phyloP scores from a whole-genome alignment of 352 stramenopile genomes.

The Plasmopara muralis region DNA sequence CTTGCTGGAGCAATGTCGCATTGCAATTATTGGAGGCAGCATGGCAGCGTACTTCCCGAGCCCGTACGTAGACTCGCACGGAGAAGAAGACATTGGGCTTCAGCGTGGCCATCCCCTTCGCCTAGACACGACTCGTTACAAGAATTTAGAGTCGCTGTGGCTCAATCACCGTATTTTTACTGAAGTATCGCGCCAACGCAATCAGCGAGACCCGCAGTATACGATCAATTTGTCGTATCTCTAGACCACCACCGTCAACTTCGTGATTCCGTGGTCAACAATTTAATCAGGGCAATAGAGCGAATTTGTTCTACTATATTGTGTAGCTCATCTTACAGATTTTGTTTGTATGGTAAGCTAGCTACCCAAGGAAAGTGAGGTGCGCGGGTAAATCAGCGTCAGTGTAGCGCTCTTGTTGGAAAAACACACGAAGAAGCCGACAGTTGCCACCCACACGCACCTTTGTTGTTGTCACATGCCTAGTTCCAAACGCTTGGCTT shows the following conservation, averaged over 20 bases:
- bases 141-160: constrained; percentile 77
- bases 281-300: background rate
- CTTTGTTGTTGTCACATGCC: constrained; percentile 66
- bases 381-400: constrained; percentile 59
- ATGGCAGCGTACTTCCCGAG: constrained; percentile 84
- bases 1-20: constrained; percentile 78
- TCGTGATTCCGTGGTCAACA: background rate
- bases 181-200: constrained; percentile 81
- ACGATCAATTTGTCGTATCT: constrained; percentile 84
- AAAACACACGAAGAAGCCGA: constrained; percentile 67
- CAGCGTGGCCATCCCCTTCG: constrained; percentile 74
- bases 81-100: constrained; percentile 79
- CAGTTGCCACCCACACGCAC: constrained; percentile 59
- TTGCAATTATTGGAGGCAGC: constrained; percentile 74
- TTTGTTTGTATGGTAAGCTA: background rate
- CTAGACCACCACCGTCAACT: constrained; percentile 23
- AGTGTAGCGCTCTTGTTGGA: constrained; percentile 72
- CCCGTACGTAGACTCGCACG: constrained; percentile 80
- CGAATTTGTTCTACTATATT: background rate
- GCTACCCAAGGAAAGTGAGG: constrained; percentile 55
- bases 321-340: background rate
- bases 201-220: constrained; percentile 82
- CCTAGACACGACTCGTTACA: constrained; percentile 65
- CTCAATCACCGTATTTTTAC: constrained; percentile 76
- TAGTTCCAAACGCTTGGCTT: constrained; percentile 55